Base-by-base conservation (phyloP, 2,329 filamentous ascomycete species). In the Fonsecaea nubica region DNA sequence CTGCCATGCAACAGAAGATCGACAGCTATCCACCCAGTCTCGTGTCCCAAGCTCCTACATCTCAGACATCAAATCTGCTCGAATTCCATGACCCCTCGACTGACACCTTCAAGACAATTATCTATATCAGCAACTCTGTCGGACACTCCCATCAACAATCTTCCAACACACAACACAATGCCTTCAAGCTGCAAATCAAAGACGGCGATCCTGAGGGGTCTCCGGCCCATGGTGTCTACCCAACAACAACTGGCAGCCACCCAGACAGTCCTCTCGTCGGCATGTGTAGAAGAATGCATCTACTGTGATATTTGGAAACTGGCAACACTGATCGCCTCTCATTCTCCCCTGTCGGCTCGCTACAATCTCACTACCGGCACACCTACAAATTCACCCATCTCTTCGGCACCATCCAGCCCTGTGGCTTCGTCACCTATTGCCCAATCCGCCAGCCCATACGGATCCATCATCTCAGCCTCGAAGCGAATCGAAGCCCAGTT, bases 221-320 rank as follows among this genome's bases (percentile, higher is more conserved):
- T 71, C 35, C 64, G 68, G 45, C 72, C 72, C 40, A 32, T 58
- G 42, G 60, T 70, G 18, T 58, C 65, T 18, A 67, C 57, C 32
- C 63, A 57, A 18, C 61, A 68, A 59, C 58, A 68, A 30, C 32
- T 64, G 53, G 32, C 58, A 13, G 55, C 69, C 13, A 71, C 69
- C 25, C 71, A 72, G 48, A 67, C 65, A 42, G 59, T 70, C 53
- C 63, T 69, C 15, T 72, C 64, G 30, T 62, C 57, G 38, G 62
- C 71, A 5, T 73, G 72, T 58, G 45, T 48, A 35, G 52, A 53
- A 56, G 18, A 42, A 36, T 73, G 72, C 62, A 72, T 73, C 58
- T 72, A 69, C 67, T 73, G 72, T 48, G 71, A 73, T 50, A 71
- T 73, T 62, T 73, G 72, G 72, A 70, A 70, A 59, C 62, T 73